phyloP scores from a whole-genome alignment of 805 yeast genomes.

The Candida lessepsii region DNA sequence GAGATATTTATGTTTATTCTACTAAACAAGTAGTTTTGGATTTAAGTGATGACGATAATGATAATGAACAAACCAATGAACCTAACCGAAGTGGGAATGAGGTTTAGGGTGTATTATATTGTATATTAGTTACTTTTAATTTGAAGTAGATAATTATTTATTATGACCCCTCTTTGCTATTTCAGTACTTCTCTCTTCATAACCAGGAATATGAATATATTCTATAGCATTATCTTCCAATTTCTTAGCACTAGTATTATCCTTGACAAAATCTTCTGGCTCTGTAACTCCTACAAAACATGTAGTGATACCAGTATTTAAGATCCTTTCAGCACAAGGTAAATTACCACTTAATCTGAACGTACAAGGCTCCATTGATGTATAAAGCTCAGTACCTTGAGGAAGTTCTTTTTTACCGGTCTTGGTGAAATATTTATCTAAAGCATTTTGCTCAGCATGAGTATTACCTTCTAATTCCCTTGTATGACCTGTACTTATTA shows the following conservation, averaged over 20 bases:
- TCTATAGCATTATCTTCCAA: conserved; percentile 59
- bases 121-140: conserved; percentile 1
- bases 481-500: conserved; percentile 82
- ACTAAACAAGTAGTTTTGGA: conserved; percentile 35
- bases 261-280: conserved; percentile 83
- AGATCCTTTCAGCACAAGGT: conserved; percentile 83
- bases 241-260: conserved; percentile 61
- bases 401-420: conserved; percentile 51
- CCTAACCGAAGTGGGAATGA: not conserved
- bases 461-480: conserved; percentile 93
- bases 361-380: conserved; percentile 98
- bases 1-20: conserved; percentile 40
- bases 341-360: conserved; percentile 81
- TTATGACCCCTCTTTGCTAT: conserved; percentile 77
- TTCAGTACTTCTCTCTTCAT: conserved; percentile 63
- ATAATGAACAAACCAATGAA: no score
- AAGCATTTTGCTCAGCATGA: conserved; percentile 95
- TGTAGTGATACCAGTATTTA: conserved; percentile 56
- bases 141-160: no score
- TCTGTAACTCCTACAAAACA: conserved; percentile 92
- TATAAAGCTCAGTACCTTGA: conserved; percentile 74
- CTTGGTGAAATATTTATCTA: conserved; percentile 62
- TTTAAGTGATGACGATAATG: conserved; percentile 21
- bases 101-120: not conserved
- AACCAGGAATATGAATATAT: conserved; percentile 81